phyloP scores from a whole-genome alignment of 2,329 filamentous ascomycete species.

The Coniochaeta pulveracea region DNA sequence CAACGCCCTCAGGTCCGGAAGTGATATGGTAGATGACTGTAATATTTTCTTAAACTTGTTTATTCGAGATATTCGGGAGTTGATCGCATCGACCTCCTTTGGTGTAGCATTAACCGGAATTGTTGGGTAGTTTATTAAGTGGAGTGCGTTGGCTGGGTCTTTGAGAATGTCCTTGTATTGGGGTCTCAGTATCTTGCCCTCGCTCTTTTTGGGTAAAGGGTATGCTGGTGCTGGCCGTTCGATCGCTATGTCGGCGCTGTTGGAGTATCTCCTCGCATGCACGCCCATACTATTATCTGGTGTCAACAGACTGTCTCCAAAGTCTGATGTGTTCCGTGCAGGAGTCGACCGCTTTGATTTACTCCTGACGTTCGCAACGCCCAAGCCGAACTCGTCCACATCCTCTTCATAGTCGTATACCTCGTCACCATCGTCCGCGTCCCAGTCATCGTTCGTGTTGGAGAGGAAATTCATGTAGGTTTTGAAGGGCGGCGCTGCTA shows the following conservation, averaged over 20 bases:
- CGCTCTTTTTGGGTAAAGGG: slow-evolving; percentile 76
- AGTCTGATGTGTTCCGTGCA: slow-evolving; percentile 24
- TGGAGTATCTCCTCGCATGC: slow-evolving; percentile 51
- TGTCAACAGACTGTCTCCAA: slow-evolving; percentile 21
- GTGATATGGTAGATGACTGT: slow-evolving; percentile 79
- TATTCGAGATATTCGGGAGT: slow-evolving; percentile 80
- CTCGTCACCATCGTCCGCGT: slow-evolving; percentile 60
- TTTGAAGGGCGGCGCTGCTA: slow-evolving; percentile 54
- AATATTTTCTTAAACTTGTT: slow-evolving; percentile 98
- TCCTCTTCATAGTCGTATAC: slow-evolving; percentile 75
- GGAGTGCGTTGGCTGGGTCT: slow-evolving; percentile 84
- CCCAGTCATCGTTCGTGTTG: slow-evolving; percentile 75
- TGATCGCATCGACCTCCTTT: slow-evolving; percentile 79
- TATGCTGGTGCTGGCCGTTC: slow-evolving; percentile 76
- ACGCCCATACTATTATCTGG: slow-evolving; percentile 23
- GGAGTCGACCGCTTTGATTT: slow-evolving; percentile 45
- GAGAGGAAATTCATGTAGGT: slow-evolving; percentile 75
- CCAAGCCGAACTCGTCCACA: slow-evolving; percentile 89
- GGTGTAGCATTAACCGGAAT: slow-evolving; percentile 61
- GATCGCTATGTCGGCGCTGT: slow-evolving; percentile 90
- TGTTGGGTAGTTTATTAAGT: slow-evolving; percentile 82
- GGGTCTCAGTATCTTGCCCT: slow-evolving; percentile 90
- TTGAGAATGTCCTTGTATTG: slow-evolving; percentile 95
- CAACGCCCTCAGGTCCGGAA: slow-evolving; percentile 70
- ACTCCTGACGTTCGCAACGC: slow-evolving; percentile 80